Evolutionary conservation across 2,329 filamentous ascomycete species (phyloP), one percentile per base, ranked within the genome.

Genomic region (Neonectria sp.): DNA sequence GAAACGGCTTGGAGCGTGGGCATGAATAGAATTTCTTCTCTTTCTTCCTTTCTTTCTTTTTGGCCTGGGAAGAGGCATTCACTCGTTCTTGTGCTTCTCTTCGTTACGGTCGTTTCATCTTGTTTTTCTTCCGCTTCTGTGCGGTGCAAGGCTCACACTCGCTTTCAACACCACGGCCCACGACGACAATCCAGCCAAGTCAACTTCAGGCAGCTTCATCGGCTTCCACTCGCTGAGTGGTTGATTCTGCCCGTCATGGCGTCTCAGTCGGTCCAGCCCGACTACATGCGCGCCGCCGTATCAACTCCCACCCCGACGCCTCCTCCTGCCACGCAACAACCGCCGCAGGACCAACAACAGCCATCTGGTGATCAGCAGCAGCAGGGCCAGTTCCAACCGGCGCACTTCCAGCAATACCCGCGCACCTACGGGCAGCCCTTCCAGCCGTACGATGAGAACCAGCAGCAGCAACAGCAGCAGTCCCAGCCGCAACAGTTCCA

Each of bases 401-500:
- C 48, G 33, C 49, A 65, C 64, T 71, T 68, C 52, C 64, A 63
- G 49, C 69, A 68, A 24, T 63, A 70, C 27, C 74, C 76, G 55
- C 65, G 63, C 25, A 60, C 72, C n/a, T 78, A 78, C 49, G 75
- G 75, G 4, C 75, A 75, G 8, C 67, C 71, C 9, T 76, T 73
- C 57, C 69, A 69, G 56, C 63, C 73, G 15, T 78, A 75, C 62
- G 12, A 73, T 48, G 51, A 53, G 53, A 56, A 60, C 37, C 31
- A 57, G 15, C 37, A 37, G 15, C 43, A 37, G 25, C 40, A 55
- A 29, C 68, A 64, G 17, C 73, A 74, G 51, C 67, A 69, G 21
- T 66, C 45, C 15, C 60, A 65, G 29, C 66, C 63, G 43, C 62
- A 62, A 11, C 67, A 62, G n/a, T 51, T 58, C 15, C 65, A 58